Evolutionary conservation across 192 early-diverging fungal genomes (phyloP), one percentile per base, ranked within the genome.

Genomic region (Rhizoclosmatium globosum): DNA sequence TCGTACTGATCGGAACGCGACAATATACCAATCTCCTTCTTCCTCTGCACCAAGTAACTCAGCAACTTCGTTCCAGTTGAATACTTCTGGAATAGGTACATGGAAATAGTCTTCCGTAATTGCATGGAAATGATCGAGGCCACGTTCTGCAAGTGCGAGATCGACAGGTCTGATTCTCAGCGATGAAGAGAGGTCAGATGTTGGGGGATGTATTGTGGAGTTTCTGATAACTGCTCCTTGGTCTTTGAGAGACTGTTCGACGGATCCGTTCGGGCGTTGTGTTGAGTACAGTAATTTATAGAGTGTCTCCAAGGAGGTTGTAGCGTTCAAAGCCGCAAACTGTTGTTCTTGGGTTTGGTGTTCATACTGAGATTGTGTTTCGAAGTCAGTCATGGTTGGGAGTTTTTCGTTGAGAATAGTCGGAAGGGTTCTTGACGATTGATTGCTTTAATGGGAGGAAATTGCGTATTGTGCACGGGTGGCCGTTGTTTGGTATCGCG

Each of bases 11-110:
- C 87, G 82, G 68, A 89, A 89, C 4, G 80, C 87, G 60, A 89
- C 87, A 53, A 89, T 70, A 65, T 84, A 89, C 85, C 85, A 89
- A 9, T 77, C 79, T 38, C 78, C 81, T 59, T 79, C 67, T 41
- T 42, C 39, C 3, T 85, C 77, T 48, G 59, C 4, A 1, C 77
- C 81, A 2, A 88, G 72, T 6, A 39, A 48, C 21, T 39, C 65
- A 17, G 84, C 84, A 0, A 88, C 68, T 45, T 85, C 77, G 44
- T 79, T 41, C 87, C 87, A 89, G 72, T 87, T 87, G 70, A 89
- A 89, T 0, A 9, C 13, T 1, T 71, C 69, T 41, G 69, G 69
- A 23, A 71, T 23, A 17, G 47, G 67, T 1, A 67, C 57, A 4
- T 68, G 44, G 23, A 78, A 64, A 70, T 85, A 85, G 53, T 82